A percentile compares a stretch with the other conserved stretches of the same genome.
These are phyloP conservation scores for Rhizopus arrhizus DNA, from an alignment of 371 early-diverging fungal genomes.

Conservation along the genomic window DNA sequence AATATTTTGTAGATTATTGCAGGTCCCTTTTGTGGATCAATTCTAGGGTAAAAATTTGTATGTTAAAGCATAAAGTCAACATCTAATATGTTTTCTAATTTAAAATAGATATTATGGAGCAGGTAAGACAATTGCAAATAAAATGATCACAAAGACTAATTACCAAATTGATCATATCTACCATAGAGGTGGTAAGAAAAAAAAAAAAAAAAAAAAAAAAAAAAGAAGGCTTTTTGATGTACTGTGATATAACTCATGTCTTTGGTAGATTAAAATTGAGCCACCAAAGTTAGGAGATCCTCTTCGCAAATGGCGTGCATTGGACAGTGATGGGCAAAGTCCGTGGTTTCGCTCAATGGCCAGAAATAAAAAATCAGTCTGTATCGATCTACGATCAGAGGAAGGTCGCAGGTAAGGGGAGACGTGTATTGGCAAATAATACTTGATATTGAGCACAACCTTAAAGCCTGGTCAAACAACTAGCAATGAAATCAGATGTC, in stretches of 20 bases:
- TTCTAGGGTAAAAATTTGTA: slow-evolving; percentile 43
- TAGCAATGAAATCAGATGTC: slow-evolving; percentile 55
- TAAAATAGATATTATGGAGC: slow-evolving; percentile 41
- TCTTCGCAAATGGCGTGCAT: slow-evolving; percentile 52
- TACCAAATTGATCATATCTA: too few relatives aligned
- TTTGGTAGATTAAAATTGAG: slow-evolving; percentile 54
- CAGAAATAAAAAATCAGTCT: slow-evolving; percentile 60
- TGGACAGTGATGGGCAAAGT: slow-evolving; percentile 55
- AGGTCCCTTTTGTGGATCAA: slow-evolving; percentile 59
- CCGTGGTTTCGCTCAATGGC: slow-evolving; percentile 57
- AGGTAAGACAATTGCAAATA: slow-evolving; percentile 28
- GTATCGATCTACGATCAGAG: slow-evolving; percentile 50
- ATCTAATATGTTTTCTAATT: slow-evolving; percentile 1
- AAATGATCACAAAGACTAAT: background rate
- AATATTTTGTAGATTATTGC: slow-evolving; percentile 46
- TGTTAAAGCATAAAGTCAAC: background rate
- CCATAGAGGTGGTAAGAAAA: too few relatives aligned
- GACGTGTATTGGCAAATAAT: background rate
- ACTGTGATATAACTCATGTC: slow-evolving; percentile 2
- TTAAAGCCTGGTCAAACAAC: slow-evolving; percentile 45
- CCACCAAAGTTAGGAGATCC: slow-evolving; percentile 59
- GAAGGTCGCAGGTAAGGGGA: slow-evolving; percentile 48
- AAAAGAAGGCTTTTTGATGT: slow-evolving; percentile 1
- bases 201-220: slow-evolving; percentile 1
- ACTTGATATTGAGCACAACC: background rate